These are phyloP conservation scores for Musa beccarii DNA, from an alignment of 176 grass and related monocot species.

Conservation along the genomic window DNA sequence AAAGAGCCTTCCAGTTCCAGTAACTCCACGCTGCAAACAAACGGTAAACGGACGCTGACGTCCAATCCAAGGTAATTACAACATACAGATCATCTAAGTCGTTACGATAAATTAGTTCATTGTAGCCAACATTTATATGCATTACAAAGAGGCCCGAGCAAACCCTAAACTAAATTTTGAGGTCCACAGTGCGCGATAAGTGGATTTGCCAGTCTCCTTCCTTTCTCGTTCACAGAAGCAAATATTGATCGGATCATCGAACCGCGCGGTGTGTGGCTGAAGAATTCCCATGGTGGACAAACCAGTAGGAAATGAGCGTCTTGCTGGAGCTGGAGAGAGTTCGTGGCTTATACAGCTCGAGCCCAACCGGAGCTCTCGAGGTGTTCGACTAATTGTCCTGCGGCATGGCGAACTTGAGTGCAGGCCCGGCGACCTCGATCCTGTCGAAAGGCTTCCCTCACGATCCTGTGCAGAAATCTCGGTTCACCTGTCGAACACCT, in stretches of 20 bases:
- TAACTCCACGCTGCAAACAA: too few species aligned
- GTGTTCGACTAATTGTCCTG: not conserved
- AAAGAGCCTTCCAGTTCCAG: too few species aligned
- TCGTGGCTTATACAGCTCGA: too few species aligned
- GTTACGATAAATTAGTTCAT: too few species aligned
- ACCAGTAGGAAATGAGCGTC: too few species aligned
- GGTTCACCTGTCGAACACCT: not conserved
- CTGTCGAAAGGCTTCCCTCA: not conserved
- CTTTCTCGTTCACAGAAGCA: not conserved
- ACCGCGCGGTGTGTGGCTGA: not conserved
- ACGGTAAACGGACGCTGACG: too few species aligned
- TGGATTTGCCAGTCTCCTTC: not conserved
- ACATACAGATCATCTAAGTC: too few species aligned
- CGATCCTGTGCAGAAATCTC: not conserved
- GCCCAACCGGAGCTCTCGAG: not conserved
- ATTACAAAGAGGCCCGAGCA: too few species aligned
- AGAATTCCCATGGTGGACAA: not conserved
- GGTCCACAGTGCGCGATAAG: not conserved
- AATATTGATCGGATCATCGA: too few species aligned
- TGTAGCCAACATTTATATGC: too few species aligned
- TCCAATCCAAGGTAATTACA: too few species aligned
- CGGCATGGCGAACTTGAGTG: not conserved
- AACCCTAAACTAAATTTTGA: not conserved
- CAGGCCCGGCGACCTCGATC: not conserved
- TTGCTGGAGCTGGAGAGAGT: too few species aligned